These are phyloP conservation scores for Lentinula novae-zelandiae DNA, from an alignment of 1,284 basidiomycete genomes.

Conservation along the genomic window DNA sequence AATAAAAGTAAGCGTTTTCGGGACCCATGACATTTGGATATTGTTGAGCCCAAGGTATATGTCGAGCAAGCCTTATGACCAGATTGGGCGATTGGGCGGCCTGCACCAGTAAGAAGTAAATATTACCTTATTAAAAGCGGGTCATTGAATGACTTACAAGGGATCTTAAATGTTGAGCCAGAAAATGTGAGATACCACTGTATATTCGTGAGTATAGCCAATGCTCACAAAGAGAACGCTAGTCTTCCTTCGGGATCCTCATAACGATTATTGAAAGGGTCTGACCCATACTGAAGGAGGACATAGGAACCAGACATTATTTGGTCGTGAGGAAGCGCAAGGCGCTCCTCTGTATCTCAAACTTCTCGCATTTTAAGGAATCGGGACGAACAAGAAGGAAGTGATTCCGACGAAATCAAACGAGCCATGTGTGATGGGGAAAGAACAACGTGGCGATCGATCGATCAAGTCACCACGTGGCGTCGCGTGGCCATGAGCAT, in stretches of 20 bases:
- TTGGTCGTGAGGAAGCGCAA: conserved; percentile 8
- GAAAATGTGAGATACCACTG: not conserved
- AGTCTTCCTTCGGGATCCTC: conserved; percentile 57
- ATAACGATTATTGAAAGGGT: conserved; percentile 57
- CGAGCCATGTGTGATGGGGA: not conserved
- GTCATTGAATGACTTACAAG: not conserved
- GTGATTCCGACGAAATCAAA: not conserved
- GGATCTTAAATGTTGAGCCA: not conserved
- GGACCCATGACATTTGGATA: conserved; percentile 69
- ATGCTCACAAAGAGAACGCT: conserved; percentile 65
- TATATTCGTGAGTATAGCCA: not conserved
- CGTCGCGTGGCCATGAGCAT: not conserved
- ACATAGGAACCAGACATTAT: conserved; percentile 38
- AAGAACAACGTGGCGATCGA: not conserved
- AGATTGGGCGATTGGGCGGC: conserved; percentile 53
- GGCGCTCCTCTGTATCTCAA: conserved; percentile 2
- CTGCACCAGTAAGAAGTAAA: conserved; percentile 26
- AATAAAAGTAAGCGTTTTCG: conserved; percentile 64
- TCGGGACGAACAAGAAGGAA: not conserved
- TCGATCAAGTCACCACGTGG: not conserved
- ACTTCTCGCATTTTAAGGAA: not conserved
- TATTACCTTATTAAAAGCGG: not conserved
- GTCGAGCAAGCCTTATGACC: conserved; percentile 59
- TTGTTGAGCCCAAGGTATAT: conserved; percentile 59
- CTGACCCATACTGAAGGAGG: conserved; percentile 60